Conservation (phyloP, 2,329 filamentous ascomycete species). For the Fusarium pilosicola region DNA sequence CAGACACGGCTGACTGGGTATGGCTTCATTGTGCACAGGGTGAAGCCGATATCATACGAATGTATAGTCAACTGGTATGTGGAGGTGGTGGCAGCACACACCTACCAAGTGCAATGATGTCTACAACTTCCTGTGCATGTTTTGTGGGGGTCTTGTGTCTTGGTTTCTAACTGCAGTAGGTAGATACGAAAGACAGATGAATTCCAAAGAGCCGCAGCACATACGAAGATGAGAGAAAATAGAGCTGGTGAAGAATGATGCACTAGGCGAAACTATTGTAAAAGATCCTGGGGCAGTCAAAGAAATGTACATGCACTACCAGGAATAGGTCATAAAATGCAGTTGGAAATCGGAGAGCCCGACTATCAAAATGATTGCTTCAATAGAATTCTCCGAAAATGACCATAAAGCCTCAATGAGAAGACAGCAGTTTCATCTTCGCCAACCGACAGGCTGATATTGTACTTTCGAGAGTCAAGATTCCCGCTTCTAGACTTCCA, state of each 20-base stretch:
- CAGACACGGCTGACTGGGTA: slow-evolving; percentile 3
- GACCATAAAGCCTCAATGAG: background rate
- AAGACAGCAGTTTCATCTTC: background rate
- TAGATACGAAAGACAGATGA: background rate
- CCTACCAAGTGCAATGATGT: slow-evolving; percentile 1
- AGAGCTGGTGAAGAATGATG: background rate
- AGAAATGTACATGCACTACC: background rate
- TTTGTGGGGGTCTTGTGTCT: background rate
- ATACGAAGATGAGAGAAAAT: background rate
- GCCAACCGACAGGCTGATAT: background rate
- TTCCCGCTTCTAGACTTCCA: background rate
- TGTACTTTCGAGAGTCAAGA: background rate
- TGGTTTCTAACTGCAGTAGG: background rate
- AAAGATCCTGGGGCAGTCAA: background rate
- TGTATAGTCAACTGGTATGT: background rate
- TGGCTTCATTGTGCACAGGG: background rate
- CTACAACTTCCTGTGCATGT: background rate
- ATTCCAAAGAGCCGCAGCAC: background rate
- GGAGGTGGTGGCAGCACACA: background rate
- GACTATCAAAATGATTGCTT: slow-evolving; percentile 10
- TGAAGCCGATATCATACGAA: background rate
- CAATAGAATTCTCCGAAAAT: background rate
- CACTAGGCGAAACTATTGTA: background rate
- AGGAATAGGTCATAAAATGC: background rate
- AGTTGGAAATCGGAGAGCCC: slow-evolving; percentile 33